These are phyloP conservation scores for Talaromyces ruber DNA, from an alignment of 495 filamentous ascomycete species.

Conservation along the genomic window DNA sequence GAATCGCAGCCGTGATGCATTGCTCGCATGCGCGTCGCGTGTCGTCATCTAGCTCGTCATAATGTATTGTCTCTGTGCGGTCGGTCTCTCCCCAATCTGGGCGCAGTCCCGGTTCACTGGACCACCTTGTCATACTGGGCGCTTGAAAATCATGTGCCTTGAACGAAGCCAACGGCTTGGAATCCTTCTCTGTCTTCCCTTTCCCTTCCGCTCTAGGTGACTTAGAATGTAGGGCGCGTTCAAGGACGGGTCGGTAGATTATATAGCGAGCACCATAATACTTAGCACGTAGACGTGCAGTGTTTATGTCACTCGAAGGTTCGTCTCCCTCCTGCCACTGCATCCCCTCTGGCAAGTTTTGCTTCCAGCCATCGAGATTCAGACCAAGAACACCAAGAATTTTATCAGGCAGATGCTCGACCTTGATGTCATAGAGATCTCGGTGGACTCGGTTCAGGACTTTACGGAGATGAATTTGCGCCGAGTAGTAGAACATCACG, in stretches of 20 bases:
- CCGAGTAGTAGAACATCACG: conserved; percentile 73
- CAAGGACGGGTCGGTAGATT: conserved; percentile 75
- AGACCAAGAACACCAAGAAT: conserved; percentile 30
- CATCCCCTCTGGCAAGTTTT: conserved; percentile 36
- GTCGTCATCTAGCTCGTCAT: conserved; percentile 10
- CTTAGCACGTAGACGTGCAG: conserved; percentile 81
- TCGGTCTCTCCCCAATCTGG: neutral
- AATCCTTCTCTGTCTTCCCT: conserved; percentile 5
- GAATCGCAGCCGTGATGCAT: conserved; percentile 67
- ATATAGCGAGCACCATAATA: conserved; percentile 90
- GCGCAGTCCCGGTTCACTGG: conserved; percentile 26
- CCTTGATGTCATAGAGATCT: conserved; percentile 55
- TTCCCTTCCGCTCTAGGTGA: conserved; percentile 14
- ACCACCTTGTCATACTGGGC: conserved; percentile 23
- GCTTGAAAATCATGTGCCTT: conserved; percentile 12
- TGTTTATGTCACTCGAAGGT: conserved; percentile 68
- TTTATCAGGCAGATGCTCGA: conserved; percentile 15
- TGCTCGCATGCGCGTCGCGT: conserved; percentile 42
- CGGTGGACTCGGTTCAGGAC: conserved; percentile 77
- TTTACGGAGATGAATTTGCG: conserved; percentile 79
- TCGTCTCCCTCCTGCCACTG: conserved; percentile 60
- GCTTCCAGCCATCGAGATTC: conserved; percentile 44
- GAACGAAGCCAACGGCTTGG: neutral
- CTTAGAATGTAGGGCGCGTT: conserved; percentile 48
- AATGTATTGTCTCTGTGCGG: neutral